Conservation (phyloP, 768 basidiomycete species). For the Termitomyces sp. region DNA sequence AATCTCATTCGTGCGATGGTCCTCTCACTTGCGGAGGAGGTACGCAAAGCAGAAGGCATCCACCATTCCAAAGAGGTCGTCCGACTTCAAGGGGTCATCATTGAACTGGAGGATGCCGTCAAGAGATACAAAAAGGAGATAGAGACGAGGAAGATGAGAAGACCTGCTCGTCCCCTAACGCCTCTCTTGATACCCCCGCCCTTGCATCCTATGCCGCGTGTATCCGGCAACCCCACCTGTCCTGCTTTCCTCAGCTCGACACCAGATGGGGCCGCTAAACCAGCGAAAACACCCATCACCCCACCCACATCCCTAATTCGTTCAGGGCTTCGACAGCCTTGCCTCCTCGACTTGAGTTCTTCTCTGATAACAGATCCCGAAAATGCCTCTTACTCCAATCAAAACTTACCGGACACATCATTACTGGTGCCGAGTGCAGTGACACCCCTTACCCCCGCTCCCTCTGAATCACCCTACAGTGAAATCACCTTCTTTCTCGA, state of each 20-base stretch:
- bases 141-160: conserved; percentile 2
- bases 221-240: conserved; percentile 1
- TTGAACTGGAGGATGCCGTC: conserved; percentile 43
- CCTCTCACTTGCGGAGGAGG: conserved; percentile 61
- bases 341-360: not conserved
- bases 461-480: not conserved
- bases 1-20: conserved; percentile 56
- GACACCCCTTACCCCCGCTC: too few relatives aligned
- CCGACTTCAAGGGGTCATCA: conserved; percentile 46
- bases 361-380: not conserved
- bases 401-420: not conserved
- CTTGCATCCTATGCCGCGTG: not conserved
- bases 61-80: conserved; percentile 34
- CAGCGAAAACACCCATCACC: conserved; percentile 14
- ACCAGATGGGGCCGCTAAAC: not conserved
- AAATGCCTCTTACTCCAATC: not conserved
- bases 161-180: conserved; percentile 7
- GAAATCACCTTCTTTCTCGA: conserved; percentile 2
- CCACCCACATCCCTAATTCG: conserved; percentile 19
- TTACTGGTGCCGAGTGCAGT: not conserved
- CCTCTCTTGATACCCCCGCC: conserved; percentile 14
- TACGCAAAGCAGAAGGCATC: conserved; percentile 42
- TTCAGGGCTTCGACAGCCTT: not conserved
- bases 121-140: conserved; percentile 32
- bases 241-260: not conserved